These are phyloP conservation scores for Epichloe baconii DNA, from an alignment of 2,329 filamentous ascomycete species.

Conservation along the genomic window DNA sequence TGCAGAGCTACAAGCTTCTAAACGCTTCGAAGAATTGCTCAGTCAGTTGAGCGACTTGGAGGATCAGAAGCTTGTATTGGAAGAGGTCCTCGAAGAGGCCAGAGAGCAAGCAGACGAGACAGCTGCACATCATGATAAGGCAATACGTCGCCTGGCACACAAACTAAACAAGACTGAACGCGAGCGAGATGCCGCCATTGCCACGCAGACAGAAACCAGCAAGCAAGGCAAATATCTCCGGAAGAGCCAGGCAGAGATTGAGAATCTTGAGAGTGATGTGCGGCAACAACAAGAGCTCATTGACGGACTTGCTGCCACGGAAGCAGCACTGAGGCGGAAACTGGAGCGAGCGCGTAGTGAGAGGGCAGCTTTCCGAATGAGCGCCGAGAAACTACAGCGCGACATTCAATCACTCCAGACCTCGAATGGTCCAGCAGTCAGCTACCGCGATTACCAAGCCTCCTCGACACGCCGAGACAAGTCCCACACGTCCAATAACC, in stretches of 20 bases:
- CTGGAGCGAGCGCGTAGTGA: slow-evolving; percentile 58
- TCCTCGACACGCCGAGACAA: slow-evolving; percentile 22
- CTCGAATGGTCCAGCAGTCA: slow-evolving; percentile 17
- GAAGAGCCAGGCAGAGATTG: slow-evolving; percentile 48
- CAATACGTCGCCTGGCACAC: slow-evolving; percentile 30
- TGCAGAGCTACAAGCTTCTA: slow-evolving; percentile 31
- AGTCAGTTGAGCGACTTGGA: slow-evolving; percentile 42
- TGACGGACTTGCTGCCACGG: slow-evolving; percentile 39
- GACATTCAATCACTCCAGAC: slow-evolving; percentile 35
- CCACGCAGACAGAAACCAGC: slow-evolving; percentile 25
- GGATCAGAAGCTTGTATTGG: slow-evolving; percentile 44
- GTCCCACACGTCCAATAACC: slow-evolving; percentile 15
- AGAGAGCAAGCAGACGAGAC: slow-evolving; percentile 38
- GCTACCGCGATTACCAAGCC: slow-evolving; percentile 9
- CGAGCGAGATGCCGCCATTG: slow-evolving; percentile 27
- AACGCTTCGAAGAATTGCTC: slow-evolving; percentile 35
- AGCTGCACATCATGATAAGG: slow-evolving; percentile 28
- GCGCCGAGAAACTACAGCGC: slow-evolving; percentile 39
- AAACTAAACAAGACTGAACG: slow-evolving; percentile 38
- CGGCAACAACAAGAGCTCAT: slow-evolving; percentile 55
- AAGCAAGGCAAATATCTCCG: slow-evolving; percentile 48
- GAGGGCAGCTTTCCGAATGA: slow-evolving; percentile 40
- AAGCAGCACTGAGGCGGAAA: slow-evolving; percentile 49
- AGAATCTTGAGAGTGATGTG: slow-evolving; percentile 61
- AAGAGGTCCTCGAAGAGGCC: slow-evolving; percentile 44